These are phyloP conservation scores for Boechera divaricarpa DNA, from an alignment of 345 rosid genomes.

Conservation along the genomic window DNA sequence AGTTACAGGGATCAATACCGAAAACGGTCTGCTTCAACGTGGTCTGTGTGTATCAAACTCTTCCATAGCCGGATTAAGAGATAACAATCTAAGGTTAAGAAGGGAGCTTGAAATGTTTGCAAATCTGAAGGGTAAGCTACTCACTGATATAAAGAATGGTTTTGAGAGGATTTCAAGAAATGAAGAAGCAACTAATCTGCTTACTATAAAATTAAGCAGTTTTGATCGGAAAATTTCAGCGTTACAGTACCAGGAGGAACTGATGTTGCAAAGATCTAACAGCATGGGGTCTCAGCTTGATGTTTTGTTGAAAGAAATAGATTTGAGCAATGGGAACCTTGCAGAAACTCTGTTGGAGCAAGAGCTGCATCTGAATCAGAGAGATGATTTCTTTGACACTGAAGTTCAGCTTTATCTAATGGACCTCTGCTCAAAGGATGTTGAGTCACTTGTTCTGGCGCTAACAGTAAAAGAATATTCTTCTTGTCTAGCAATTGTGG, in stretches of 20 bases:
- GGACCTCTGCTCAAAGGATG: constrained; percentile 63
- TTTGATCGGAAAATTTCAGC: constrained; percentile 72
- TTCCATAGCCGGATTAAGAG: constrained; percentile 69
- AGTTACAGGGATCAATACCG: constrained; percentile 77
- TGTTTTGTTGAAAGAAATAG: constrained; percentile 73
- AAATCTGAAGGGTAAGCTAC: constrained; percentile 73
- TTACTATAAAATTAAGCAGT: constrained; percentile 60
- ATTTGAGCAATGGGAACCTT: constrained; percentile 57
- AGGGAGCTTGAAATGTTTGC: constrained; percentile 83
- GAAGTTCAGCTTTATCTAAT: constrained; percentile 59
- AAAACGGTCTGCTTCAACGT: constrained; percentile 86
- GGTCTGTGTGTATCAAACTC: constrained; percentile 74
- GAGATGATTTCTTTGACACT: constrained; percentile 52
- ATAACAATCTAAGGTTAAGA: constrained; percentile 71
- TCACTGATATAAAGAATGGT: constrained; percentile 82
- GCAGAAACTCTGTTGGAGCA: constrained; percentile 61
- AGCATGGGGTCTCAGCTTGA: constrained; percentile 83
- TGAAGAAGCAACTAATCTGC: constrained; percentile 76
- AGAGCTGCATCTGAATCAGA: constrained; percentile 57
- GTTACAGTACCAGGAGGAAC: constrained; percentile 83
- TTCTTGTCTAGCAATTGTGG: constrained; percentile 43
- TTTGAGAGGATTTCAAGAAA: constrained; percentile 76
- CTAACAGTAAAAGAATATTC: constrained; percentile 59
- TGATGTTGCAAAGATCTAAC: constrained; percentile 85
- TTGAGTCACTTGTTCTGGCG: constrained; percentile 69